These are phyloP conservation scores for Dothideomycetidae sp. DNA, from an alignment of 2,329 filamentous ascomycete genomes.

Conservation along the genomic window DNA sequence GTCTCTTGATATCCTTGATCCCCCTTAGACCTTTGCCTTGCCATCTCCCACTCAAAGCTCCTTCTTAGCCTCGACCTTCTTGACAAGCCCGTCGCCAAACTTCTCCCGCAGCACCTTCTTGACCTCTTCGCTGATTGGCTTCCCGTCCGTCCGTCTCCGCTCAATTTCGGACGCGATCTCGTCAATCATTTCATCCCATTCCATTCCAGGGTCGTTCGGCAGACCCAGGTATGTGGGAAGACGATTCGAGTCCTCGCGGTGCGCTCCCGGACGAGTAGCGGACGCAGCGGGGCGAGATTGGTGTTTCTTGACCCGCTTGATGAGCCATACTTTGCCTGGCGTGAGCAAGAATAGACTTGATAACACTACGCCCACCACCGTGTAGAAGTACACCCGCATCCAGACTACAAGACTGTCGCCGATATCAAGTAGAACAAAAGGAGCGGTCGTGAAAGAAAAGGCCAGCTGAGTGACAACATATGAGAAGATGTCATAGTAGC, in stretches of 20 bases:
- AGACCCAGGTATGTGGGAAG: conserved; percentile 55
- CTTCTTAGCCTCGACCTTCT: conserved; percentile 7
- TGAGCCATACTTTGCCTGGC: conserved; percentile 48
- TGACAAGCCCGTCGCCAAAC: conserved; percentile 16
- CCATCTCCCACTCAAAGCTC: background rate
- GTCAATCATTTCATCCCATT: conserved; percentile 62
- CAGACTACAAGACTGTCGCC: conserved; percentile 59
- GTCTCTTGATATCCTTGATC: too few species aligned
- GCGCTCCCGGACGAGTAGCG: background rate
- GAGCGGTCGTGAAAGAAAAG: conserved; percentile 68
- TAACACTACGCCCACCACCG: conserved; percentile 49
- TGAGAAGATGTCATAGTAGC: conserved; percentile 70
- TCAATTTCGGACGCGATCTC: conserved; percentile 65
- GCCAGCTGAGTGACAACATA: conserved; percentile 65
- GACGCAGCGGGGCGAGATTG: conserved; percentile 9
- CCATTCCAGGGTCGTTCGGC: conserved; percentile 57
- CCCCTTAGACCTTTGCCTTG: too few species aligned
- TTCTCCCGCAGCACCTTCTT: conserved; percentile 38
- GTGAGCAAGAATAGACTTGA: conserved; percentile 67
- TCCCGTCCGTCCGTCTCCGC: conserved; percentile 34
- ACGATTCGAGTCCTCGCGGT: conserved; percentile 1
- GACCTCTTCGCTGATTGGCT: conserved; percentile 34
- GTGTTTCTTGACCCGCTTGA: conserved; percentile 22
- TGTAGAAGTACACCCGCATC: conserved; percentile 81
- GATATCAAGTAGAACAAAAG: conserved; percentile 73